Conservation (phyloP, 2,329 filamentous ascomycete genomes). For the Chalara sp. region DNA sequence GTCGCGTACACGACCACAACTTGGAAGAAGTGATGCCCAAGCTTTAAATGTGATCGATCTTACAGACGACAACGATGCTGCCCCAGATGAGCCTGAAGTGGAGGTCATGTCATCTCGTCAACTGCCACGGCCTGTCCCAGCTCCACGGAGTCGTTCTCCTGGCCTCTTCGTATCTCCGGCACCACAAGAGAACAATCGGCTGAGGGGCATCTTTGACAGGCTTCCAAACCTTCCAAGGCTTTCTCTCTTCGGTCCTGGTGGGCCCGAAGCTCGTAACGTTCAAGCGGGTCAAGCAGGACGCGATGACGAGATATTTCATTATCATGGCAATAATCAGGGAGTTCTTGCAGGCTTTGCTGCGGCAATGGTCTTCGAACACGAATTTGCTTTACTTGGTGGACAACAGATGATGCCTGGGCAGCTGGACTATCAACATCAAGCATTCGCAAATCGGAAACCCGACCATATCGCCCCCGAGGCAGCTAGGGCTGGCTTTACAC, state of each 20-base stretch:
- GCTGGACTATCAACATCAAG: slow-evolving; percentile 21
- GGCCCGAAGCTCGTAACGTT: background rate
- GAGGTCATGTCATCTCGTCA: slow-evolving; percentile 15
- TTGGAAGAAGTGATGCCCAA: slow-evolving; percentile 22
- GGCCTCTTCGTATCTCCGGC: background rate
- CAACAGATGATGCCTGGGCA: slow-evolving; percentile 18
- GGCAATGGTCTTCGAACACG: background rate
- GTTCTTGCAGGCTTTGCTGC: background rate
- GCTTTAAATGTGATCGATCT: slow-evolving; percentile 42
- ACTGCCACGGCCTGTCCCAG: slow-evolving; percentile 6
- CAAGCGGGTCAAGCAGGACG: no score
- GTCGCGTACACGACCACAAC: slow-evolving; percentile 17
- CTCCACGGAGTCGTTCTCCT: background rate
- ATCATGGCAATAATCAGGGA: background rate
- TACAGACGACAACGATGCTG: slow-evolving; percentile 37
- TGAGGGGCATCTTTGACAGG: background rate
- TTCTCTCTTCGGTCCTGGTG: background rate
- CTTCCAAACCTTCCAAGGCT: background rate
- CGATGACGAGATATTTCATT: background rate
- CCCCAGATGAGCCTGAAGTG: slow-evolving; percentile 16
- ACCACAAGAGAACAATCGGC: background rate
- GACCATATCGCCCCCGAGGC: slow-evolving; percentile 34
- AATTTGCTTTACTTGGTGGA: background rate
- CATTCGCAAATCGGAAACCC: slow-evolving; percentile 21
- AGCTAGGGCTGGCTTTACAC: slow-evolving; percentile 70